Evolutionary conservation across 2,329 filamentous ascomycete species (phyloP).

Genomic region (Pseudopithomyces chartarum): DNA sequence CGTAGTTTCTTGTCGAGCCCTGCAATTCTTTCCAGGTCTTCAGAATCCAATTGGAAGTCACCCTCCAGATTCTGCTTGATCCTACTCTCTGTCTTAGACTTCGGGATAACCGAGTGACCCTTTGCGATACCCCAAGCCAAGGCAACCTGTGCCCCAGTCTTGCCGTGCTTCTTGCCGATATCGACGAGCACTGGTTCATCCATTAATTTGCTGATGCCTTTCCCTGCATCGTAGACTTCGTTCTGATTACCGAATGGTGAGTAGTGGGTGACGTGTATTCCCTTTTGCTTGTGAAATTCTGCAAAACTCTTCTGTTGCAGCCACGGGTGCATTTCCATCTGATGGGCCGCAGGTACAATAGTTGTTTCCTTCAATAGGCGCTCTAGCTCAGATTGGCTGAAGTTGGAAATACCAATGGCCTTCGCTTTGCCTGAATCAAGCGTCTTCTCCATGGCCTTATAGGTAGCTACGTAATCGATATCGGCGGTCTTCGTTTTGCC

Average conservation of each 20-base stretch:
- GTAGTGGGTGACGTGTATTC: conserved; percentile 42
- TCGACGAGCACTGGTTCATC: conserved; percentile 65
- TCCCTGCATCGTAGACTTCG: conserved; percentile 36
- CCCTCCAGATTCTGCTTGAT: conserved; percentile 51
- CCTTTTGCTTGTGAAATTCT: conserved; percentile 32
- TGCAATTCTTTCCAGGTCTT: conserved; percentile 70
- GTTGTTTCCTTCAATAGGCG: conserved; percentile 54
- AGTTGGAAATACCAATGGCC: conserved; percentile 43
- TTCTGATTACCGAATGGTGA: conserved; percentile 43
- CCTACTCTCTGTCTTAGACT: conserved; percentile 36
- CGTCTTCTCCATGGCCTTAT: conserved; percentile 47
- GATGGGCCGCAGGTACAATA: conserved; percentile 37
- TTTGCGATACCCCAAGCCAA: conserved; percentile 84
- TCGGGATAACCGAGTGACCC: conserved; percentile 41
- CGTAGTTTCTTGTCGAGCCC: conserved; percentile 64
- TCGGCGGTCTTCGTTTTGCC: conserved; percentile 29
- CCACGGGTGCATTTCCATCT: conserved; percentile 39
- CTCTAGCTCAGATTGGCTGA: conserved; percentile 51
- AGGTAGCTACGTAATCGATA: conserved; percentile 36
- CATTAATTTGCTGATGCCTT: conserved; percentile 45
- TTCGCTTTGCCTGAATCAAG: conserved; percentile 40
- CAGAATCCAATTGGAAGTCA: conserved; percentile 71
- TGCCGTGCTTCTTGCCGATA: conserved; percentile 68
- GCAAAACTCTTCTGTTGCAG: conserved; percentile 34
- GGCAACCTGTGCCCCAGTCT: conserved; percentile 81